Evolutionary conservation across 2,329 filamentous ascomycete species (phyloP), one percentile per base, ranked within the genome.

Genomic region (Eutypella sp.): DNA sequence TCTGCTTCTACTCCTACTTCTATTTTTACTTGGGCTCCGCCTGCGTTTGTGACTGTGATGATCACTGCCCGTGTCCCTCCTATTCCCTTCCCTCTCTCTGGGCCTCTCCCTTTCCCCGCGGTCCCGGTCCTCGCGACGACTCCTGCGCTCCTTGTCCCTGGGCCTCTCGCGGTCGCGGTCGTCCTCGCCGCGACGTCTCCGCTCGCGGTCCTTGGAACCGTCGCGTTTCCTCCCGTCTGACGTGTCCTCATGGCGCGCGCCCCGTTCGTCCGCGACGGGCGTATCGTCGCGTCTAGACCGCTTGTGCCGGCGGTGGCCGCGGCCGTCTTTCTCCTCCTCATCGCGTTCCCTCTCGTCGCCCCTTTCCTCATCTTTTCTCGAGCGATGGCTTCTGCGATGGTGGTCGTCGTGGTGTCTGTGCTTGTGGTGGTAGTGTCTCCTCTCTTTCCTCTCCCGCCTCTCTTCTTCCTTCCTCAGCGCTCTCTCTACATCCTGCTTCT

Each of bases 401-500:
- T 68, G 69, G 41, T 70, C 68, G 44, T 63, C 55, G 9, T 55
- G 54, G 41, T 57, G 51, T 20, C 55, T 64, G 50, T 54, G 78
- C 63, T 59, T 69, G 51, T 70, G 72, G 50, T 54, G 78, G 63
- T 59, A 69, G 51, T 70, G 72, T 58, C 67, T 75, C 44, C 67
- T 65, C 48, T 73, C 68, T 53, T 68, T 74, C 57, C 71, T 76
- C 13, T 76, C 71, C 47, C 73, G 71, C 56, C 60, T 68, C 60
- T 67, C 76, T 39, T 74, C 73, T 42, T 76, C 62, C 55, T 68
- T 76, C 52, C 74, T 73, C 55, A 87, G 67, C 3, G 89, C 91
- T 47, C 79, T 78, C 45, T 86, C 82, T 11, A 96, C 79, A 63
- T 96, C 89, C 62, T 89, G 89, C 67, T 87, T 90, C 76, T 97